Evolutionary conservation across 2,329 filamentous ascomycete species (phyloP), one percentile per base, ranked within the genome.

Genomic region (Aspergillus terreus): DNA sequence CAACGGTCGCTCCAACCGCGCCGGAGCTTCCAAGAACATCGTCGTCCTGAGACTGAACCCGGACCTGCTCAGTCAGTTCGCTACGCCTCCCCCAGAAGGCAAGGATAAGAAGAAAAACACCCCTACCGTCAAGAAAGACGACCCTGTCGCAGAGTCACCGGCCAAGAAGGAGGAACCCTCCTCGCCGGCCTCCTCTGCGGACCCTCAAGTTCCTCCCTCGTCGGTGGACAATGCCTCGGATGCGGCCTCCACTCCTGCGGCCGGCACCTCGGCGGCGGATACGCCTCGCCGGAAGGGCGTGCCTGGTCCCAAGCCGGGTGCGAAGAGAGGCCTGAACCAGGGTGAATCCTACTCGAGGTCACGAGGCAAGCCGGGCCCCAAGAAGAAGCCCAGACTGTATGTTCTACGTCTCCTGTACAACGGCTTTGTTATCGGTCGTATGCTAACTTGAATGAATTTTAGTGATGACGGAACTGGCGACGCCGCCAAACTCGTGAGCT

Each of bases 351-450:
- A 76, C 23, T 78, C 85, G n/a, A 91, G 88, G 71, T 78, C 85
- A 49, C 79, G 89, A 68, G 88, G 88, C 67, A 95, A 95, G 76
- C 92, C 94, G 6, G 92, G 92, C 6, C 92, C 92, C 0, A 97
- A 96, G 82, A 96, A 96, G 83, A 96, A 95, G 77, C 86, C 88
- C 59, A 86, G 88, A 79, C 75, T 96, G 92, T 96, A 87, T 76
- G 91, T 87, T 36, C 6, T 21, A 7, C 23, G 17, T 10, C 32
- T 30, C 14, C 32, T n/a, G 32, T 17, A 11, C 14, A 21, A 21
- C 36, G 33, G 7, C 10, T 19, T 33, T 41, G 38, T 19, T 4
- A 23, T 23, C 23, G 23, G 23, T 23, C 9, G n/a, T 45, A 19
- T 19, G n/a, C n/a, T 42, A 43, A 41, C 35, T 44, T 40, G 51